Evolutionary conservation across 768 basidiomycete genomes (phyloP), one percentile per base, ranked within the genome.

Genomic region (Agrocybe pediades): DNA sequence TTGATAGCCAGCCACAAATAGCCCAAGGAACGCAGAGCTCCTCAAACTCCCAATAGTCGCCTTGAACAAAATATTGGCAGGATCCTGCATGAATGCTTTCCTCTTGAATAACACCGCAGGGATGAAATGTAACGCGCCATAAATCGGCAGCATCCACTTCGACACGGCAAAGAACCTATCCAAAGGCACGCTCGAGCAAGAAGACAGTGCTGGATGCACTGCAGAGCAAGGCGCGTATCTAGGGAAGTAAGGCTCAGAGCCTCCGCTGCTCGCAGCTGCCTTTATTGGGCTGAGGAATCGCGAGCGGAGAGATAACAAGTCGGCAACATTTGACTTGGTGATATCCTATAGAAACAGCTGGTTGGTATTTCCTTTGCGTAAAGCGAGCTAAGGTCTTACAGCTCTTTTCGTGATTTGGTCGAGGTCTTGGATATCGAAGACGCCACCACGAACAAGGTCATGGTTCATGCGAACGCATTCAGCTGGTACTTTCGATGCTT

Each of bases 71-170:
- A 95, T 86, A 39, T 72, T 74, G 19, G 77, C 67, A 0, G 95
- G 95, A 60, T 86, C 82, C 40, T 80, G 74, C 45, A 79, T 62
- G 66, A 96, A 90, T 0, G 74, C 70, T 21, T 79, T 76, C 33
- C 88, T 76, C 61, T 92, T 90, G 70, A 98, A 92, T 4, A 97
- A 73, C 9, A 98, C 72, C 43, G 87, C 79, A 1, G 96, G 95
- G 24, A 97, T 82, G 54, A 97, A 81, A 68, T 98, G 96, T 26
- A 98, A 71, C 0, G 92, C 94, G 19, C 91, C 87, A 62, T 98
- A 98, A 36, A 88, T 83, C 2, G 85, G 88, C 41, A 89, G 67
- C 72, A 90, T 93, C 89, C 82, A 95, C 71, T 81, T 83, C 67
- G 88, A 90, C 6, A 97, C 94, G 16, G 81, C 74, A 60, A 87